Base-by-base conservation (phyloP, 2,329 filamentous ascomycete genomes). In the Botrytis cinerea region DNA sequence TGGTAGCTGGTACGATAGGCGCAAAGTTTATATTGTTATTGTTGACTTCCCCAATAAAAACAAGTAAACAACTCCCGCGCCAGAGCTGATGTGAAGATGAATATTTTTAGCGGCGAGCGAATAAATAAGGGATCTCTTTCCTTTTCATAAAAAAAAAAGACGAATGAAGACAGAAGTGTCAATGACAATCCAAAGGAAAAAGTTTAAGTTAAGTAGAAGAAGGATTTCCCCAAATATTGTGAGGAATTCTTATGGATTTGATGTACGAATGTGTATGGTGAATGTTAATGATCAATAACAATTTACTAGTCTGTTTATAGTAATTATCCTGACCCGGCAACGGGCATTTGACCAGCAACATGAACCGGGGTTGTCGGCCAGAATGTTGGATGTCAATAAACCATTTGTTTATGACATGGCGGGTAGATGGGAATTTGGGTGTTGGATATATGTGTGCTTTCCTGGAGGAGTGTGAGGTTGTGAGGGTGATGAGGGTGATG, bases 271-370 rank as follows among this genome's bases (percentile, higher is more conserved):
- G 38, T 8, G 38, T 48, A 72, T 63, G 70, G 51, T 48, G n/a
- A 48, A 32, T 43, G 48, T 71, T 28, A 32, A 48, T 5, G 57
- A 48, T 28, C 57, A 64, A 71, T 72, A 67, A 72, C 70, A 72
- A 67, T n/a, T 66, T 67, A 67, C 61, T 68, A 59, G 71, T 72
- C 71, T 72, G 71, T 43, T 72, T 72, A 32, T 72, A 38, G 71
- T 60, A 72, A 68, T 72, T 38, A 38, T 68, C 28, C 62, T 72
- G 48, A 72, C 71, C 71, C 25, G 38, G 71, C 71, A 72, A 72
- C 71, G 62, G 51, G 40, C 25, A 57, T 43, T 43, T 69, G 35
- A 40, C 66, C 48, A 69, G 63, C 63, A 38, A 66, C 1, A 72
- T 61, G 66, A 54, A 32, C 22, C 12, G 32, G 48, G 46, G 32